Conservation (phyloP, 371 early-diverging fungal genomes). For the Mucor mucedo region DNA sequence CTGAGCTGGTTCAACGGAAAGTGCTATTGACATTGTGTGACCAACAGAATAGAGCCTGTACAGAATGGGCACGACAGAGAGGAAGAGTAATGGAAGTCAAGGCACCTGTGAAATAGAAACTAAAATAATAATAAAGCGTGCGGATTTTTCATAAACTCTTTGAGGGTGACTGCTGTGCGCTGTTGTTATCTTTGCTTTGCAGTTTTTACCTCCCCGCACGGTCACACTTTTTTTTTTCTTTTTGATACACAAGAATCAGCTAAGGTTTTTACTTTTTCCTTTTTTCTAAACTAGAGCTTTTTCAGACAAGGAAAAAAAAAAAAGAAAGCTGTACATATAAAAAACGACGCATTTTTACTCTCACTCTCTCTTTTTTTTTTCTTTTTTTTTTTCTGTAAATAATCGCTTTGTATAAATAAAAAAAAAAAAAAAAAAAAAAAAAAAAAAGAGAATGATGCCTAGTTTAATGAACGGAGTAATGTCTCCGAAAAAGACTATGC, state of each 20-base stretch:
- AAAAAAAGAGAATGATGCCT: constrained; percentile 18
- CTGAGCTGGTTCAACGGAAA: constrained; percentile 41
- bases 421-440: constrained; percentile 15
- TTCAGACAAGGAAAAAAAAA: not conserved
- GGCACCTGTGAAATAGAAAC: constrained; percentile 44
- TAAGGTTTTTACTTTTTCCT: not conserved
- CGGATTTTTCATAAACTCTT: not conserved
- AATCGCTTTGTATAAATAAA: constrained; percentile 6
- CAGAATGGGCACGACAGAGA: constrained; percentile 44
- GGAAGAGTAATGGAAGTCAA: constrained; percentile 37
- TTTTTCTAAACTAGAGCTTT: not conserved
- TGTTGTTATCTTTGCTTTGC: not conserved
- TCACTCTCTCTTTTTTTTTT: constrained; percentile 4
- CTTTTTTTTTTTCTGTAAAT: constrained; percentile 15
- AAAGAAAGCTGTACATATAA: not conserved
- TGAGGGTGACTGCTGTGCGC: not conserved
- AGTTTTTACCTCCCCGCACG: not conserved
- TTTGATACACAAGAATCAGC: too few relatives aligned
- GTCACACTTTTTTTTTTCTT: not conserved
- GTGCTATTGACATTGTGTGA: constrained; percentile 53
- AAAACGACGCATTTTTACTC: not conserved
- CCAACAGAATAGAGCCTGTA: constrained; percentile 47
- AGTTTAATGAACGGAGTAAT: constrained; percentile 13
- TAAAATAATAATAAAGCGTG: not conserved
- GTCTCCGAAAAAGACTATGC: constrained; percentile 18